Base-by-base conservation (phyloP, 345 rosid species). In the Eucalyptus cloeziana region DNA sequence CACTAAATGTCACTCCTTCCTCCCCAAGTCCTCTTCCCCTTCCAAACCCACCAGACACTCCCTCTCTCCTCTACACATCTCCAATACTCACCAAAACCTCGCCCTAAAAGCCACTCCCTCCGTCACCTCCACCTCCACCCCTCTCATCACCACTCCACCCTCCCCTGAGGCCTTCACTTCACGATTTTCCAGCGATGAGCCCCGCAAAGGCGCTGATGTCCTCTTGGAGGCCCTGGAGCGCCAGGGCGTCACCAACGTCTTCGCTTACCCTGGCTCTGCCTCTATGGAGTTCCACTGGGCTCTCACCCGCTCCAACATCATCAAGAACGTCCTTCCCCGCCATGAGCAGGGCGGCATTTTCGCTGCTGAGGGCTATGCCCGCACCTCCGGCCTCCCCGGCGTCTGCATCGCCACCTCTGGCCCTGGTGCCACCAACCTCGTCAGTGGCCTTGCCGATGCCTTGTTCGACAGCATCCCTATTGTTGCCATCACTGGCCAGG, bases 271-370 rank as follows among this genome's bases (percentile, higher is more conserved):
- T 0, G 99, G 98, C 12, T 99, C 98, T 40, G 98, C 99, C 7
- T 97, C 99, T 17, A 30, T 95, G 99, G 99, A 97, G 97, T 96
- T 98, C 93, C 99, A 98, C 90, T 99, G 96, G 89, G 98, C 98
- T 25, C 92, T 98, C 89, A 97, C 99, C 24, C 99, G 98, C 86
- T 95, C 99, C 30, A 45, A 87, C 31, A 85, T 79, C 21, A 98
- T 98, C 91, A 95, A 96, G 22, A 98, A 97, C 87, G 95, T 96
- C 86, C 97, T 98, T 37, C 99, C 99, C 2, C 95, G 99, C 33
- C 99, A 98, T 88, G 99, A 98, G 80, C 99, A 97, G 89, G 99
- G 99, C 40, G 99, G 99, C 22, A 88, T 98, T 81, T 98, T 98
- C 49, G 98, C 99, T 1, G 99, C 99, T 5, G 98, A 97, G 88